phyloP scores from a whole-genome alignment of 192 early-diverging fungal species.

The Oehlia diaphana region DNA sequence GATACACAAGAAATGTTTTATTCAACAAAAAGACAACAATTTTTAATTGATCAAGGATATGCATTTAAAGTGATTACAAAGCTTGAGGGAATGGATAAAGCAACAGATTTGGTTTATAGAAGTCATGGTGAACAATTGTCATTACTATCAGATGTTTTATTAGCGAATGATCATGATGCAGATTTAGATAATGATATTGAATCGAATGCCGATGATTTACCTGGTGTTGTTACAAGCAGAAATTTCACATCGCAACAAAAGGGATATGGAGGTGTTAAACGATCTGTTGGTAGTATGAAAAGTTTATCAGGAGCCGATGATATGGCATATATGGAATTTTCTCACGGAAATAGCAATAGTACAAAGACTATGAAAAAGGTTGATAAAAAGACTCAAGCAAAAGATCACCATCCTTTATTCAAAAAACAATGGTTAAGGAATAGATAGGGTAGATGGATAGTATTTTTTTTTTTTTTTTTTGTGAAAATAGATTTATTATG shows the following conservation, averaged over 20 bases:
- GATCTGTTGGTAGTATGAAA: conserved; percentile 68
- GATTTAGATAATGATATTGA: conserved; percentile 64
- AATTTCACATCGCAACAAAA: conserved; percentile 47
- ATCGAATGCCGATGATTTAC: conserved; percentile 59
- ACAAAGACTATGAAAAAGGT: conserved; percentile 13
- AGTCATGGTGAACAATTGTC: conserved; percentile 74
- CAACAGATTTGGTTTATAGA: conserved; percentile 74
- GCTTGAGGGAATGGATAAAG: conserved; percentile 88
- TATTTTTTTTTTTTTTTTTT: neutral
- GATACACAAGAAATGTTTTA: conserved; percentile 99
- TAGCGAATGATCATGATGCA: conserved; percentile 64
- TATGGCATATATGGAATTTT: conserved; percentile 90
- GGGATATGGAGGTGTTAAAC: conserved; percentile 43
- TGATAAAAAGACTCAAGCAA: conserved; percentile 2
- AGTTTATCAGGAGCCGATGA: conserved; percentile 85
- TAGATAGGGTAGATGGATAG: neutral
- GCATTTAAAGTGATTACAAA: conserved; percentile 98
- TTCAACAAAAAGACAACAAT: conserved; percentile 97
- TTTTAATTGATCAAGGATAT: conserved; percentile 99
- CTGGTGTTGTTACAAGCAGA: conserved; percentile 39
- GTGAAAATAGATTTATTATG: neutral
- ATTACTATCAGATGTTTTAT: conserved; percentile 81
- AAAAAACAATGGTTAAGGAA: conserved; percentile 25
- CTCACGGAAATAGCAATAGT: conserved; percentile 5
- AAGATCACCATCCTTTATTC: conserved; percentile 32